Conservation (phyloP, 345 rosid genomes). For the Passiflora organensis region DNA sequence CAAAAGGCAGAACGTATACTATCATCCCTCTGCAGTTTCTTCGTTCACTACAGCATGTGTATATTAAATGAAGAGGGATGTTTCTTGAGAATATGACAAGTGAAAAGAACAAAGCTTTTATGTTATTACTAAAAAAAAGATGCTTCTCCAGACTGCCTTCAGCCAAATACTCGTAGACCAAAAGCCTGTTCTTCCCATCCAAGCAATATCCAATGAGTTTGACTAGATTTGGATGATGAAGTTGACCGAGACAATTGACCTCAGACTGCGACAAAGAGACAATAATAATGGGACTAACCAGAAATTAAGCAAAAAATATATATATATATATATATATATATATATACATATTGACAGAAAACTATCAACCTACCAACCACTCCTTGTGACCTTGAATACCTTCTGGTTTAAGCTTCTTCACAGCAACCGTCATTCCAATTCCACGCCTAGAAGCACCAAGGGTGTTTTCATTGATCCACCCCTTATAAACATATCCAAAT, state of each 20-base stretch:
- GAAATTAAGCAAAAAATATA: slow-evolving; percentile 1
- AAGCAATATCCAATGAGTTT: slow-evolving; percentile 69
- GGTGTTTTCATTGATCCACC: slow-evolving; percentile 27
- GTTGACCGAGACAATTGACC: slow-evolving; percentile 62
- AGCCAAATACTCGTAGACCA: slow-evolving; percentile 79
- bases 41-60: no score
- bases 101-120: background rate
- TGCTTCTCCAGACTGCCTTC: slow-evolving; percentile 76
- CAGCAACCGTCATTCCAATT: slow-evolving; percentile 49
- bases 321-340: no score
- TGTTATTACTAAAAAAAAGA: slow-evolving; percentile 53
- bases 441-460: no score
- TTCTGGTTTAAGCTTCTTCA: slow-evolving; percentile 66
- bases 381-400: slow-evolving; percentile 84
- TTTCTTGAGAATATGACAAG: no score
- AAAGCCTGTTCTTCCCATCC: slow-evolving; percentile 57
- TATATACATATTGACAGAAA: no score
- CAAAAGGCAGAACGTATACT: background rate
- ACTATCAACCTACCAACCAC: slow-evolving; percentile 62
- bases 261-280: slow-evolving; percentile 47
- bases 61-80: background rate
- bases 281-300: background rate
- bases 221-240: slow-evolving; percentile 75
- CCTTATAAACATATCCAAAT: slow-evolving; percentile 76
- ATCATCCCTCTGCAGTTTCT: background rate